Evolutionary conservation across 1,284 basidiomycete species (phyloP).

Genomic region (Cryptococcus sp.): DNA sequence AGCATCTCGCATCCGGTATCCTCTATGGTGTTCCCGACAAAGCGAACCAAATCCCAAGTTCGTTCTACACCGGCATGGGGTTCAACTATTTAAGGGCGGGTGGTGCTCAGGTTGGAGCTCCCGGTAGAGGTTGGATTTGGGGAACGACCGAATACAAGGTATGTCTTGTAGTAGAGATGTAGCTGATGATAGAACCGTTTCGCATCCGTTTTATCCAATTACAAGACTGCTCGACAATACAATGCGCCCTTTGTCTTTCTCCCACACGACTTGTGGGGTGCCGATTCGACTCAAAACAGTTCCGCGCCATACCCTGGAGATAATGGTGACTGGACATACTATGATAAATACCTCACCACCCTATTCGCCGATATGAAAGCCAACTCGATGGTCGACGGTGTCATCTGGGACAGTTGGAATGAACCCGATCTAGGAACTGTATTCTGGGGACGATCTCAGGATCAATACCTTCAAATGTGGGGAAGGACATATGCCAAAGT

Average conservation of each 20-base stretch:
- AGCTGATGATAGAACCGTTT: slow-evolving; percentile 6
- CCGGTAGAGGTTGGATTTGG: slow-evolving; percentile 8
- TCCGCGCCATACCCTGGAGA: slow-evolving; percentile 8
- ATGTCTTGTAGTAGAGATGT: background rate
- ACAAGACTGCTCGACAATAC: slow-evolving; percentile 5
- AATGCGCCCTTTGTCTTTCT: slow-evolving; percentile 6
- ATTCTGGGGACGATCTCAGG: slow-evolving; percentile 8
- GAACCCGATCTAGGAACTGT: slow-evolving; percentile 8
- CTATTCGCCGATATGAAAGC: slow-evolving; percentile 10
- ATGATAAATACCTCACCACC: slow-evolving; percentile 4
- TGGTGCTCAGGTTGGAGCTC: slow-evolving; percentile 8
- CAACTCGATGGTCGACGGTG: slow-evolving; percentile 4
- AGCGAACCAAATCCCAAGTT: slow-evolving; percentile 3
- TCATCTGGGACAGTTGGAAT: slow-evolving; percentile 8
- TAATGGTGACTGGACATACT: slow-evolving; percentile 10
- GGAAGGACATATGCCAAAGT: slow-evolving; percentile 1
- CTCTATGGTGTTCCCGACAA: slow-evolving; percentile 10
- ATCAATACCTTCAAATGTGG: slow-evolving; percentile 11
- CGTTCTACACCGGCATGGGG: slow-evolving; percentile 7
- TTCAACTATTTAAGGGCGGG: slow-evolving; percentile 10
- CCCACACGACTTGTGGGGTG: slow-evolving; percentile 7
- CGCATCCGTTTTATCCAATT: slow-evolving; percentile 6
- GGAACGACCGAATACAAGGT: slow-evolving; percentile 5
- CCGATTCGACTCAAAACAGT: slow-evolving; percentile 7
- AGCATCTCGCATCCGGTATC: slow-evolving; percentile 7